phyloP scores from a whole-genome alignment of 768 basidiomycete species.

The Termitomyces sp. region DNA sequence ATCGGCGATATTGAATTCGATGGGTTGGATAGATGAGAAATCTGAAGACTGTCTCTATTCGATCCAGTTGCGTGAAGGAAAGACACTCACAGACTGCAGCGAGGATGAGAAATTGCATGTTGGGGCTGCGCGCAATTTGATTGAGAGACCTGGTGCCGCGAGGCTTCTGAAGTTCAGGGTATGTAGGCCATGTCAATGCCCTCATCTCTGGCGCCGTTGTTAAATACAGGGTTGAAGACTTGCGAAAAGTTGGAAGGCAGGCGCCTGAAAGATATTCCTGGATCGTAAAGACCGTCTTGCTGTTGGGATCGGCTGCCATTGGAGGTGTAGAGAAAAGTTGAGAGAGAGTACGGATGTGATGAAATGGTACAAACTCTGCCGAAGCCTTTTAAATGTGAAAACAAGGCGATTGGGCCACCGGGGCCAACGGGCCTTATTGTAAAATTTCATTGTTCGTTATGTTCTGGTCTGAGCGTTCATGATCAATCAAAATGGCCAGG shows the following conservation, averaged over 20 bases:
- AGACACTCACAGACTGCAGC: constrained; percentile 1
- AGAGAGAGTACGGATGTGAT: background rate
- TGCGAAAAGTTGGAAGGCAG: constrained; percentile 12
- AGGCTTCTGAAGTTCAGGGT: constrained; percentile 12
- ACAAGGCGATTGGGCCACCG: background rate
- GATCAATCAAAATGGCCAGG: background rate
- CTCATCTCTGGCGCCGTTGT: constrained; percentile 1
- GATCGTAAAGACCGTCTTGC: constrained; percentile 6
- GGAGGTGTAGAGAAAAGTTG: background rate
- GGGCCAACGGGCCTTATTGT: background rate
- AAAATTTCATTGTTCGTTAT: background rate
- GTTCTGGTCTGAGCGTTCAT: background rate
- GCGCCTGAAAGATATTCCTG: constrained; percentile 10
- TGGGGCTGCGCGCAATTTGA: constrained; percentile 2
- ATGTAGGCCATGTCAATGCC: constrained; percentile 15
- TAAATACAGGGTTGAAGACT: background rate
- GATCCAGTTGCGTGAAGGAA: background rate
- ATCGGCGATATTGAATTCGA: constrained; percentile 2
- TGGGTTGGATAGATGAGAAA: background rate
- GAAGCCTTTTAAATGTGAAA: background rate
- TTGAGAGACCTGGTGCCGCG: constrained; percentile 8
- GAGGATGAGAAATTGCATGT: constrained; percentile 3
- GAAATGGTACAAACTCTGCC: background rate
- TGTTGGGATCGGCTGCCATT: background rate
- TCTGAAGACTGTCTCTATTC: background rate